phyloP scores from a whole-genome alignment of 345 rosid genomes.

The Psidium friedrichsthalianum region DNA sequence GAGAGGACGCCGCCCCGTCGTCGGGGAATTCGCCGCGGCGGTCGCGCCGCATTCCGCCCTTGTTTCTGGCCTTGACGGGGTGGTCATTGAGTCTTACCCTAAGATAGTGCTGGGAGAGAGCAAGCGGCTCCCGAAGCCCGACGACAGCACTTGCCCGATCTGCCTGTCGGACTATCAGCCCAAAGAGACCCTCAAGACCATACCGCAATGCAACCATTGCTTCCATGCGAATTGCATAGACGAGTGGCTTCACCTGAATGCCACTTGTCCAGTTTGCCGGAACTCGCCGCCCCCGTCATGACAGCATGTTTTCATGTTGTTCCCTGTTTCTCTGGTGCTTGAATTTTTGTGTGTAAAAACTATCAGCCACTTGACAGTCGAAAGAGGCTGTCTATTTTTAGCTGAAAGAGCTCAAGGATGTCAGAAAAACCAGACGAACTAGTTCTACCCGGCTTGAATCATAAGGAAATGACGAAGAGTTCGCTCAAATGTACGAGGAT shows the following conservation, averaged over 20 bases:
- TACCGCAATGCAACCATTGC: slow-evolving; percentile 20
- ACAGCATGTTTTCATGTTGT: background rate
- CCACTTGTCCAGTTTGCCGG: slow-evolving; percentile 11
- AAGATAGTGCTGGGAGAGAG: slow-evolving; percentile 35
- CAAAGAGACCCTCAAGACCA: slow-evolving; percentile 22
- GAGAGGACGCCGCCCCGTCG: background rate
- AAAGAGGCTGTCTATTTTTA: background rate
- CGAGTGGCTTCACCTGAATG: slow-evolving; percentile 11
- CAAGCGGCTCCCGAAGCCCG: slow-evolving; percentile 27
- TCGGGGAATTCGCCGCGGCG: slow-evolving; percentile 4
- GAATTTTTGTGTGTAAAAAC: background rate
- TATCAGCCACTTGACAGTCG: background rate
- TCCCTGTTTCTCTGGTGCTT: background rate
- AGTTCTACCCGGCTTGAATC: background rate
- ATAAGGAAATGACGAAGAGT: background rate
- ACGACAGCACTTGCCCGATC: slow-evolving; percentile 27
- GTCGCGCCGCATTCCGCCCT: slow-evolving; percentile 9
- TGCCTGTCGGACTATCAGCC: slow-evolving; percentile 32
- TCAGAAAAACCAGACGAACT: background rate
- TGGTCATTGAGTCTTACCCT: slow-evolving; percentile 49
- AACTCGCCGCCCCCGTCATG: background rate
- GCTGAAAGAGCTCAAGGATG: background rate
- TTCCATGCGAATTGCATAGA: slow-evolving; percentile 12
- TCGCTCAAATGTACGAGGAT: background rate
- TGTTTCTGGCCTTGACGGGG: slow-evolving; percentile 26